These are phyloP conservation scores for Leishmania tarentolae DNA, from an alignment of 208 protist species.

Conservation along the genomic window DNA sequence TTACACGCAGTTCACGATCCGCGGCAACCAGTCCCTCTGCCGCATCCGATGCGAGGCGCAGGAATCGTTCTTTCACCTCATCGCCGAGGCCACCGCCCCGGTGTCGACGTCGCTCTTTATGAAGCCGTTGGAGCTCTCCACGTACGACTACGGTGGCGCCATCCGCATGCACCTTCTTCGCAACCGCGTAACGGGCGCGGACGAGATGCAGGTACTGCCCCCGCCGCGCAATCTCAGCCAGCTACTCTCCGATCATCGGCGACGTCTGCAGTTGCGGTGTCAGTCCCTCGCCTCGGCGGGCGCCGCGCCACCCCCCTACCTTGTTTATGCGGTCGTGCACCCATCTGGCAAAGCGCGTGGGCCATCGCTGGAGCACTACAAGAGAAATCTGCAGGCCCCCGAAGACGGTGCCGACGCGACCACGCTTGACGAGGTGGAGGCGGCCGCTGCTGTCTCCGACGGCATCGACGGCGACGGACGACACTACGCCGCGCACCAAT, in stretches of 20 bases:
- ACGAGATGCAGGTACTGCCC: conserved; percentile 39
- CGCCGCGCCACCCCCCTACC: conserved; percentile 12
- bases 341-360: conserved; percentile 29
- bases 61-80: conserved; percentile 35
- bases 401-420: conserved; percentile 8
- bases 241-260: conserved; percentile 31
- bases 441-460: neutral
- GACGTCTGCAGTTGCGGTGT: conserved; percentile 22
- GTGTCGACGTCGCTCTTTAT: conserved; percentile 49
- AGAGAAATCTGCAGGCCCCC: conserved; percentile 19
- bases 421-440: conserved; percentile 5
- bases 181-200: conserved; percentile 19
- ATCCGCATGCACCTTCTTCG: conserved; percentile 35
- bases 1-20: conserved; percentile 32
- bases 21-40: conserved; percentile 35
- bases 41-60: conserved; percentile 35
- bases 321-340: conserved; percentile 38
- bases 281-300: neutral
- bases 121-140: conserved; percentile 37
- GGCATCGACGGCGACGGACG: neutral
- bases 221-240: conserved; percentile 38
- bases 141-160: conserved; percentile 58
- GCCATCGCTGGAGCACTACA: conserved; percentile 36
- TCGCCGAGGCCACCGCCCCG: conserved; percentile 41
- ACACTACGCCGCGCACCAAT: conserved; percentile 31